Base-by-base conservation (phyloP, 2,329 filamentous ascomycete genomes). In the Fusarium hostae region DNA sequence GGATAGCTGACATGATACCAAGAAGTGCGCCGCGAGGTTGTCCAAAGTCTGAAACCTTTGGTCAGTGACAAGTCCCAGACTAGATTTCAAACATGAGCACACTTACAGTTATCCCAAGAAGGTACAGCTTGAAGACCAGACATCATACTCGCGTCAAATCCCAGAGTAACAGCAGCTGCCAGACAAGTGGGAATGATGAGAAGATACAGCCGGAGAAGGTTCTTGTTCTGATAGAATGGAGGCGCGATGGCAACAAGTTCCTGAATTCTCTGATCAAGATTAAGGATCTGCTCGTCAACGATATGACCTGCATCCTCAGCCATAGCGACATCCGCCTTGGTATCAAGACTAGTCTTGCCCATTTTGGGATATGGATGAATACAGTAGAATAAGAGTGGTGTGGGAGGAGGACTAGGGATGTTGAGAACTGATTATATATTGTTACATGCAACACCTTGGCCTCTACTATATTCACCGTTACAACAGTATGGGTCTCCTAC, bases 121-220 rank as follows among this genome's bases (percentile, higher is more conserved):
- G 70, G 68, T 1, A 75, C 68, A 5, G 68, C 70, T 10, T 75
- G 72, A 2, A 75, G 40, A 6, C 66, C 66, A 11, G 64, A 69
- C 61, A 73, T 84, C 80, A 86, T 84, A 7, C 81, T 82, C 5
- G 82, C 82, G 72, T 86, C 83, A 5, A 62, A 86, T 3, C 84
- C 84, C 2, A 74, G n/a, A 0, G 71, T 74, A 7, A 74, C 26
- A 0, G 71, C 68, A 0, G 71, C 67, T 3, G 64, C 62, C 2
- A 74, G 6, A 28, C 71, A 74, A 13, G 61, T 70, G 0, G 65
- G 59, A 4, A 74, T 54, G 1, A 72, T 74, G 37, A 63, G 48
- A 3, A 74, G 71, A 37, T 70, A 74, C 0, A 74, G 15, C 0
- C 26, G 35, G 2, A 74, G 15, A 3, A 74, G 28, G 2, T 60